Conservation (phyloP, 176 grass and related monocot species). For the Aegilops umbellulata region DNA sequence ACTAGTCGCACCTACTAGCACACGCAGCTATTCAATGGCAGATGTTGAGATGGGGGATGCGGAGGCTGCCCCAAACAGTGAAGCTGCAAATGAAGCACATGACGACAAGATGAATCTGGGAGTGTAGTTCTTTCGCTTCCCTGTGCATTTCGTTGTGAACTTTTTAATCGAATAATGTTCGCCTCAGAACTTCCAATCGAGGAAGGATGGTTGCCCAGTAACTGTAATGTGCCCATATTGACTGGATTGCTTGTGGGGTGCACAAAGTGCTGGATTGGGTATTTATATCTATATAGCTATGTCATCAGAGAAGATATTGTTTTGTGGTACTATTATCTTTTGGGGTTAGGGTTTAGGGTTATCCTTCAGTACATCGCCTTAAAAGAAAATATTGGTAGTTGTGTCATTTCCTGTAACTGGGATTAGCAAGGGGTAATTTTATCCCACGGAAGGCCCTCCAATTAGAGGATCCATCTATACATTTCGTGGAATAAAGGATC, state of each 20-base stretch:
- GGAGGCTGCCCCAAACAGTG: conserved; percentile 6
- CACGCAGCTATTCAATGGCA: conserved; percentile 20
- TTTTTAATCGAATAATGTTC: neutral
- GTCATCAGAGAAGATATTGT: neutral
- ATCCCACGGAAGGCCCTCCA: no score
- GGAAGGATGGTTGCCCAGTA: neutral
- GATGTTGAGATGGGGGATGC: conserved; percentile 26
- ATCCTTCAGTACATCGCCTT: no score
- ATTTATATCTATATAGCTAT: neutral
- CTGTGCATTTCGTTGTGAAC: neutral
- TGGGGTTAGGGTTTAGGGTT: no score
- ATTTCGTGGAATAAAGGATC: no score
- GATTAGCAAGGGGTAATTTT: no score
- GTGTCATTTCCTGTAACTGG: no score
- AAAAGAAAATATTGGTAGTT: no score
- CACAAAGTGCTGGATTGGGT: neutral
- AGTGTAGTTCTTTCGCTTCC: neutral
- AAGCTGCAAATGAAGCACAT: conserved; percentile 25
- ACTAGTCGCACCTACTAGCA: neutral
- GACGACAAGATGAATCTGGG: conserved; percentile 30
- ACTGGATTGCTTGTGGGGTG: neutral
- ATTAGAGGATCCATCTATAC: no score
- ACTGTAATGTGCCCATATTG: neutral
- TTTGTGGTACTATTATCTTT: neutral
- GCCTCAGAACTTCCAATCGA: neutral